These are phyloP conservation scores for Syzygium grande DNA, from an alignment of 345 rosid species.

Conservation along the genomic window DNA sequence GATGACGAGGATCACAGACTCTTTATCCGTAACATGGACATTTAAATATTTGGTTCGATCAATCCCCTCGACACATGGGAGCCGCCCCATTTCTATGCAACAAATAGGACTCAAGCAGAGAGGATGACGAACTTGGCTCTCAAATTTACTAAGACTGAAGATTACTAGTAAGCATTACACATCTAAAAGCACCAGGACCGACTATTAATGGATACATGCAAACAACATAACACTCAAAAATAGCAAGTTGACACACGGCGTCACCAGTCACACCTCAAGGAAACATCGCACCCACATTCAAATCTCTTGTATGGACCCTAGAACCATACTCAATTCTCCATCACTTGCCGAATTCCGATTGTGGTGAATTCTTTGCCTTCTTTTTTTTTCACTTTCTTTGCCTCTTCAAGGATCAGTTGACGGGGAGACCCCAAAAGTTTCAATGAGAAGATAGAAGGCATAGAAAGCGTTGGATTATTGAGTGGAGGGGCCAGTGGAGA, in stretches of 20 bases:
- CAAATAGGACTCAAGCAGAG: neutral
- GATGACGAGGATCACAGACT: neutral
- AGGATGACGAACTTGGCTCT: neutral
- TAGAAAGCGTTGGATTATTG: neutral
- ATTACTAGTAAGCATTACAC: neutral
- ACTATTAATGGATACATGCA: neutral
- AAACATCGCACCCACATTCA: neutral
- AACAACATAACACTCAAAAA: neutral
- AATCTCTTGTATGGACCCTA: neutral
- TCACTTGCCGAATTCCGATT: neutral
- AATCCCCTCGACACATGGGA: neutral
- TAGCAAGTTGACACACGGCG: neutral
- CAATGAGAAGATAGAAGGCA: neutral
- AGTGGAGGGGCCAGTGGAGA: neutral
- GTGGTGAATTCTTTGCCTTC: neutral
- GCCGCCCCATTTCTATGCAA: neutral
- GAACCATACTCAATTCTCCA: neutral
- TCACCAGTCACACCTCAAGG: neutral
- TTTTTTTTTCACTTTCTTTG: neutral
- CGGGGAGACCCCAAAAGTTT: neutral
- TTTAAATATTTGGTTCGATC: neutral
- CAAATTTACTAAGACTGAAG: neutral
- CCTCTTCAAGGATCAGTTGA: neutral
- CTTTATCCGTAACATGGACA: neutral
- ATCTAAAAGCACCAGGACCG: neutral